phyloP scores from a whole-genome alignment of 768 basidiomycete species.

The Tylopilus felleus region DNA sequence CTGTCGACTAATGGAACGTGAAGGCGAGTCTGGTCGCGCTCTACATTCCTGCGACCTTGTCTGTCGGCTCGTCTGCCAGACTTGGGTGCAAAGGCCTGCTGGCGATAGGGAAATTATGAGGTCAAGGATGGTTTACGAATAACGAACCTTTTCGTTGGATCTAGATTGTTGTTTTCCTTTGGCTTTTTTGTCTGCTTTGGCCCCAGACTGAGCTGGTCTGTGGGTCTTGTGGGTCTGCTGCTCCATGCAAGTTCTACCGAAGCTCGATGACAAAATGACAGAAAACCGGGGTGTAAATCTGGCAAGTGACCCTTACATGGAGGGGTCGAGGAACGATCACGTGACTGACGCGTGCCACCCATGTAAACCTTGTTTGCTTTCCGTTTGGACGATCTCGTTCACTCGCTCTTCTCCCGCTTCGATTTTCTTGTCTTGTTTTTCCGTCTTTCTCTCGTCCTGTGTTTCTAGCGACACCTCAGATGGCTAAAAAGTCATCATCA shows the following conservation, averaged over 20 bases:
- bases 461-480: constrained; percentile 17
- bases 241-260: constrained; percentile 46
- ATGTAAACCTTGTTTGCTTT: constrained; percentile 22
- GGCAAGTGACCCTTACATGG: constrained; percentile 13
- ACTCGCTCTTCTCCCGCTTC: constrained; percentile 8
- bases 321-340: constrained; percentile 21
- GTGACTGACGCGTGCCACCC: constrained; percentile 27
- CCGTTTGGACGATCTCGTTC: not conserved
- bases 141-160: constrained; percentile 83
- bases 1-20: constrained; percentile 96
- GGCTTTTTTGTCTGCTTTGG: constrained; percentile 74
- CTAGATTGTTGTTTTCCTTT: constrained; percentile 69
- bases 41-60: constrained; percentile 86
- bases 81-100: constrained; percentile 83
- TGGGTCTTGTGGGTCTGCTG: constrained; percentile 82
- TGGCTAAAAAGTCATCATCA: constrained; percentile 26
- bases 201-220: constrained; percentile 65
- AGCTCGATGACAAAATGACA: not conserved
- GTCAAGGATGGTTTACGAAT: not conserved
- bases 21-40: constrained; percentile 89
- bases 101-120: not conserved
- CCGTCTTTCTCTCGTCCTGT: constrained; percentile 12
- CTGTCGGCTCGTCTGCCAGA: constrained; percentile 87
- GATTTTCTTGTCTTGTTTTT: constrained; percentile 12
- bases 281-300: constrained; percentile 8